Percentiles rank a stretch among this genome's conserved stretches.
phyloP scores from a whole-genome alignment of 169 alveolate species.

The Cryptosporidium parvum region DNA sequence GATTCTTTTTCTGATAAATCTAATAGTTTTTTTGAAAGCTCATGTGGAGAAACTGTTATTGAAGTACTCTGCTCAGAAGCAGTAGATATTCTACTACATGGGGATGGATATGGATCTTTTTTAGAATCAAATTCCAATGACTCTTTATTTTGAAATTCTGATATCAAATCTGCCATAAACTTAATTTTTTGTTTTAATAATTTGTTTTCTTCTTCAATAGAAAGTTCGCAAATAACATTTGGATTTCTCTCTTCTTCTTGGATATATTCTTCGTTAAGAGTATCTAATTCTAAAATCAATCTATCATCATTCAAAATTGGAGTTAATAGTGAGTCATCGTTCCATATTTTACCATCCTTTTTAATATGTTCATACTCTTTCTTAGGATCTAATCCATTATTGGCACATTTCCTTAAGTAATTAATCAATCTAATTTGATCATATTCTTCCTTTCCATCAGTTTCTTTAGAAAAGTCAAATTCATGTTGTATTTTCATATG shows the following conservation, averaged over 20 bases:
- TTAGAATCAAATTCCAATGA: neutral
- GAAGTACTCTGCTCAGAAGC: neutral
- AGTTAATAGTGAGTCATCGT: conserved; percentile 17
- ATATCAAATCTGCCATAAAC: conserved; percentile 7
- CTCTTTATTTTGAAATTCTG: conserved; percentile 26
- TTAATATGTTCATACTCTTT: conserved; percentile 18
- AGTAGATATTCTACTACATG: conserved; percentile 18
- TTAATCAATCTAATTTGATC: conserved; percentile 25
- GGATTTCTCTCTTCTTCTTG: conserved; percentile 1
- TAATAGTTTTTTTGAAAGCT: neutral
- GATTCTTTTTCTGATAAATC: conserved; percentile 19
- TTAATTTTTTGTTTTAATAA: conserved; percentile 33
- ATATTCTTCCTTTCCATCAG: conserved; percentile 8
- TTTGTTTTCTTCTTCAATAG: conserved; percentile 53
- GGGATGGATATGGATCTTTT: conserved; percentile 36
- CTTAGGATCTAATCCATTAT: conserved; percentile 21
- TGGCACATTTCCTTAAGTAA: conserved; percentile 39
- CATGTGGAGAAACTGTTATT: neutral
- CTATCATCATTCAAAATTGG: conserved; percentile 47
- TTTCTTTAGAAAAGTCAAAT: conserved; percentile 16
- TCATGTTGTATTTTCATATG: conserved; percentile 51
- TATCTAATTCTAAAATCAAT: conserved; percentile 47
- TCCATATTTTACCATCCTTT: conserved; percentile 17
- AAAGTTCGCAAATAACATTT: conserved; percentile 17
- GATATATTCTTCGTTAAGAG: conserved; percentile 1